Conservation (phyloP, 768 basidiomycete species). For the Psilocybe cyanescens region DNA sequence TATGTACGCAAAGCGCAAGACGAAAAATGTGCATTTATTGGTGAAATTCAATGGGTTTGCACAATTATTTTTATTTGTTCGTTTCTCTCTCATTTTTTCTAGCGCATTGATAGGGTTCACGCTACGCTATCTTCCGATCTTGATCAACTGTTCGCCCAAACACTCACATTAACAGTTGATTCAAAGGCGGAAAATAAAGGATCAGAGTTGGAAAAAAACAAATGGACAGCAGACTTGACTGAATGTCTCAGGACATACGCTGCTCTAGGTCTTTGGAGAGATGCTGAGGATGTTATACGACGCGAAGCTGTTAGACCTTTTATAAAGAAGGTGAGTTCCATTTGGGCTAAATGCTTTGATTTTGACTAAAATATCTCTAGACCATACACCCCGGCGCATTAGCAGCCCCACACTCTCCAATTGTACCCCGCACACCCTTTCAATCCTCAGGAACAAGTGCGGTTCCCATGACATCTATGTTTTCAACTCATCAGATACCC, state of each 20-base stretch:
- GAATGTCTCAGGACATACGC: conserved; percentile 86
- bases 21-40: conserved; percentile 80
- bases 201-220: conserved; percentile 68
- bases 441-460: conserved; percentile 34
- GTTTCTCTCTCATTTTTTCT: conserved; percentile 7
- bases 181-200: conserved; percentile 50
- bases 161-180: conserved; percentile 54
- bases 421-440: conserved; percentile 79
- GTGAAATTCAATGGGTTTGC: conserved; percentile 85
- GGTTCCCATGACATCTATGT: conserved; percentile 28
- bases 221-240: conserved; percentile 65
- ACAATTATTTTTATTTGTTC: conserved; percentile 1
- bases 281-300: conserved; percentile 87
- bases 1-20: conserved; percentile 80
- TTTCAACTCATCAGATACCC: conserved; percentile 45
- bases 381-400: conserved; percentile 77
- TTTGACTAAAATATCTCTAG: conserved; percentile 38
- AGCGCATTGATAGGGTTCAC: conserved; percentile 84
- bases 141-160: conserved; percentile 76
- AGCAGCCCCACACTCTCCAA: conserved; percentile 69
- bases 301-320: conserved; percentile 74
- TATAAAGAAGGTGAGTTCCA: conserved; percentile 68
- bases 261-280: conserved; percentile 76
- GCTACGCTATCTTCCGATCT: conserved; percentile 86
- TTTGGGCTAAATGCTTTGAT: not conserved